phyloP scores from a whole-genome alignment of 2,329 filamentous ascomycete genomes.

The Meredithiella fracta region DNA sequence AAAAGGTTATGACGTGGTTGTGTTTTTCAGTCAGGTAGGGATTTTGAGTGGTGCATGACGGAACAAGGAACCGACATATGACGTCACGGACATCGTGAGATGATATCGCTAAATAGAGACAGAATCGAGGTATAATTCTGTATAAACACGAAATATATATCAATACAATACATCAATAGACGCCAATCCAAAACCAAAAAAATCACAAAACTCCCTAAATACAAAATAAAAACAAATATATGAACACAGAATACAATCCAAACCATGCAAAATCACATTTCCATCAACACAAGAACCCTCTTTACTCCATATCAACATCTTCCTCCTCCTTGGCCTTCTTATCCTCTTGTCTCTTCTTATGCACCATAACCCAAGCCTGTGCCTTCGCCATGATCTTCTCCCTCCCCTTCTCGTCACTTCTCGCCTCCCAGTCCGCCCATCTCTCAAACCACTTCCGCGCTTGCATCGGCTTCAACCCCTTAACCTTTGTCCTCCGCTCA shows the following conservation, averaged over 20 bases:
- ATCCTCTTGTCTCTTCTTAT: constrained; percentile 29
- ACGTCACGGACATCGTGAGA: too few relatives aligned
- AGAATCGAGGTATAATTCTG: neutral
- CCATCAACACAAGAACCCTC: neutral
- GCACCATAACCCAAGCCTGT: constrained; percentile 40
- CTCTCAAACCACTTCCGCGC: constrained; percentile 80
- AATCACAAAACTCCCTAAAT: neutral
- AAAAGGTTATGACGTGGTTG: too few relatives aligned
- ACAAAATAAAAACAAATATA: neutral
- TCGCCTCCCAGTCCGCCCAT: constrained; percentile 81
- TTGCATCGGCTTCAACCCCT: constrained; percentile 62
- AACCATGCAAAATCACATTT: neutral
- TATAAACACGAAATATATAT: neutral
- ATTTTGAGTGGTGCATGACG: too few relatives aligned
- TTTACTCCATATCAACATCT: neutral
- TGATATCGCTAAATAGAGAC: too few relatives aligned
- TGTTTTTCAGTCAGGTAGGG: too few relatives aligned
- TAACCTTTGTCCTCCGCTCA: constrained; percentile 55
- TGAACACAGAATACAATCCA: neutral
- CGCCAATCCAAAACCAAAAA: neutral
- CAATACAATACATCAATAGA: constrained; percentile 12
- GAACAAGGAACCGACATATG: too few relatives aligned
- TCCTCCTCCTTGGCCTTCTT: constrained; percentile 17
- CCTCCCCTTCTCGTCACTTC: constrained; percentile 48
- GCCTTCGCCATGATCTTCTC: constrained; percentile 51